phyloP scores from a whole-genome alignment of 169 alveolate species.

The Cryptosporidium xiaoi region DNA sequence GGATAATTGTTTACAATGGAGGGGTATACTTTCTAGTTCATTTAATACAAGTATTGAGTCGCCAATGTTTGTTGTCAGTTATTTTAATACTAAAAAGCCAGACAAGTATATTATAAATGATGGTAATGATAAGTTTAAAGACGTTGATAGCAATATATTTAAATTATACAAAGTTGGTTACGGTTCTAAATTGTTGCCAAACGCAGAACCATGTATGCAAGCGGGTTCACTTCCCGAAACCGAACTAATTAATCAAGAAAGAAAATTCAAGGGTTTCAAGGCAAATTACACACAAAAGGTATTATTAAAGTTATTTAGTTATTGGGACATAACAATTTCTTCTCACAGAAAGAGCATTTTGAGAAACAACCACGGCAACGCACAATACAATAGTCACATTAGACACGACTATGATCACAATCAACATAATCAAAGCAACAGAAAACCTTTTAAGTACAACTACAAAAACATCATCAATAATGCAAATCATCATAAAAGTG shows the following conservation, averaged over 20 bases:
- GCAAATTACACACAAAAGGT: slow-evolving; percentile 38
- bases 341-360: too few species aligned
- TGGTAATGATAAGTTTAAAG: not conserved
- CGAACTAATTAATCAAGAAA: slow-evolving; percentile 33
- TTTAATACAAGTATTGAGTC: slow-evolving; percentile 8
- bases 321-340: not conserved
- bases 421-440: too few species aligned
- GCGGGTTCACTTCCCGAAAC: slow-evolving; percentile 1
- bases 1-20: slow-evolving; percentile 21
- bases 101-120: not conserved
- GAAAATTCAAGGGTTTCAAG: slow-evolving; percentile 55
- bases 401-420: too few species aligned
- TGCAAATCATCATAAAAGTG: too few species aligned
- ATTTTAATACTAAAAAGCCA: slow-evolving; percentile 4
- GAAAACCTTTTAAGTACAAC: too few species aligned
- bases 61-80: slow-evolving; percentile 16
- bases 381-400: too few species aligned
- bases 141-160: not conserved
- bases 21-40: slow-evolving; percentile 33
- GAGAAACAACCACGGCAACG: too few species aligned
- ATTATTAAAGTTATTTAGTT: slow-evolving; percentile 22
- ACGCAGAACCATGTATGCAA: not conserved
- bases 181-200: slow-evolving; percentile 63
- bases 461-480: too few species aligned
- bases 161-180: slow-evolving; percentile 29